Conservation (phyloP, 2,329 filamentous ascomycete species). For the Magnaporthiopsis poae region DNA sequence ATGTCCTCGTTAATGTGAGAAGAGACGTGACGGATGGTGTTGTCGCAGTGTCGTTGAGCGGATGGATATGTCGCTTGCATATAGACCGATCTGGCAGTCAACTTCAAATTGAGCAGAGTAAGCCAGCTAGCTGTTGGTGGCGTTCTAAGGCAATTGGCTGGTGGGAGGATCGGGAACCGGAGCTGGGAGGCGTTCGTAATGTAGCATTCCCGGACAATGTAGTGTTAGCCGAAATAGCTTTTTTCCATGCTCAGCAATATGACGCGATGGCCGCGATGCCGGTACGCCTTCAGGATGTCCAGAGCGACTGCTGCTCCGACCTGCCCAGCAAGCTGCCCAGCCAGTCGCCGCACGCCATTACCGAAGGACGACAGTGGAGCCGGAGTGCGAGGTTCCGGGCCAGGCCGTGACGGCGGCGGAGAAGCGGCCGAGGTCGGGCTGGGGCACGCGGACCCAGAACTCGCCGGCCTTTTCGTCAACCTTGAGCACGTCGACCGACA, state of each 20-base stretch:
- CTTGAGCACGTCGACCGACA: slow-evolving; percentile 62
- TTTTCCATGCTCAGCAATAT: not conserved
- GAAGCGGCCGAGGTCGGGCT: slow-evolving; percentile 49
- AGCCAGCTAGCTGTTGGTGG: not conserved
- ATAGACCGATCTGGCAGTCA: slow-evolving; percentile 1
- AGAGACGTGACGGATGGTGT: not conserved
- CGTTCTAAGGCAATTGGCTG: slow-evolving; percentile 2
- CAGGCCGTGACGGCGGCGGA: slow-evolving; percentile 58
- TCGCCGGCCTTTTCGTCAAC: slow-evolving; percentile 37
- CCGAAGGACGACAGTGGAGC: slow-evolving; percentile 40
- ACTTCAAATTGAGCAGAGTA: not conserved
- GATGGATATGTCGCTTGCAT: slow-evolving; percentile 7
- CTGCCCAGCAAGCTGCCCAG: slow-evolving; percentile 49
- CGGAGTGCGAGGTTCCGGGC: slow-evolving; percentile 34
- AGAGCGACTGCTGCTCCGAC: slow-evolving; percentile 37
- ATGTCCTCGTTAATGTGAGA: slow-evolving; percentile 65
- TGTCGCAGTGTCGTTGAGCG: not conserved
- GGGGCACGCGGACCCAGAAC: slow-evolving; percentile 57
- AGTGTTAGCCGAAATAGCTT: not conserved
- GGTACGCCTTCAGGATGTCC: slow-evolving; percentile 30
- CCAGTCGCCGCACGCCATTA: slow-evolving; percentile 54
- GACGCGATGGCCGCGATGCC: not conserved
- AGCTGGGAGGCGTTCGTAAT: not conserved
- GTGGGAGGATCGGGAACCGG: not conserved
- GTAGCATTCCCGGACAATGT: not conserved